These are phyloP conservation scores for Stemphylium vesicarium DNA, from an alignment of 2,329 filamentous ascomycete genomes.

Conservation along the genomic window DNA sequence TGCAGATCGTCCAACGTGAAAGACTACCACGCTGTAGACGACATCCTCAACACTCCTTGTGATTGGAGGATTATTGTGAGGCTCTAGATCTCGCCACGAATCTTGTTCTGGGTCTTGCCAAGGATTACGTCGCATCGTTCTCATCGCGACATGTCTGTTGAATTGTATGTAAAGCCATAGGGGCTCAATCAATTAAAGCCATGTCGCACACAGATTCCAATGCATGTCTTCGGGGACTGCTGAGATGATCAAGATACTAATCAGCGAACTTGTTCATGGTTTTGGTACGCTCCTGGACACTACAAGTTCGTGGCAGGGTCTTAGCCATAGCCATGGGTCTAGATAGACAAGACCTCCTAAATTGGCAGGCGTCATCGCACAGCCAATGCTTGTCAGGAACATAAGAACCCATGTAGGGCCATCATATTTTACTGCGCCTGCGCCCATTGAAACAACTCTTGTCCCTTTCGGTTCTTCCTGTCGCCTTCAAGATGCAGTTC, in stretches of 20 bases:
- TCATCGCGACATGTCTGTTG: neutral
- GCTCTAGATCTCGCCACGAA: neutral
- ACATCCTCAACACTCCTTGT: neutral
- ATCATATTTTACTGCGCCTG: no score
- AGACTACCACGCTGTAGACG: neutral
- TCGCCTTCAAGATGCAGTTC: conserved; percentile 11
- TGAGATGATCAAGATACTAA: no score
- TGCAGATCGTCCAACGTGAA: neutral
- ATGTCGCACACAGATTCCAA: no score
- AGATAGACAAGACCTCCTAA: neutral
- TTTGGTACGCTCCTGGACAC: no score
- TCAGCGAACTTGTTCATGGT: no score
- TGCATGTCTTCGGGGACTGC: no score
- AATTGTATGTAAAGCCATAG: no score
- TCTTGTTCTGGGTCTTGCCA: neutral
- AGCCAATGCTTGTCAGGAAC: neutral
- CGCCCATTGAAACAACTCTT: no score
- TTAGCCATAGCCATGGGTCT: neutral
- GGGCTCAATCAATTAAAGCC: no score
- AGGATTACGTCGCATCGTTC: neutral
- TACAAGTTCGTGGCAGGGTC: no score
- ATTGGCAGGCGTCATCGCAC: conserved; percentile 4
- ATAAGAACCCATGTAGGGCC: neutral
- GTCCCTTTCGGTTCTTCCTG: neutral
- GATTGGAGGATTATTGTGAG: no score